Conservation (phyloP, 2,329 filamentous ascomycete genomes). For the Fusarium xyrophilum region DNA sequence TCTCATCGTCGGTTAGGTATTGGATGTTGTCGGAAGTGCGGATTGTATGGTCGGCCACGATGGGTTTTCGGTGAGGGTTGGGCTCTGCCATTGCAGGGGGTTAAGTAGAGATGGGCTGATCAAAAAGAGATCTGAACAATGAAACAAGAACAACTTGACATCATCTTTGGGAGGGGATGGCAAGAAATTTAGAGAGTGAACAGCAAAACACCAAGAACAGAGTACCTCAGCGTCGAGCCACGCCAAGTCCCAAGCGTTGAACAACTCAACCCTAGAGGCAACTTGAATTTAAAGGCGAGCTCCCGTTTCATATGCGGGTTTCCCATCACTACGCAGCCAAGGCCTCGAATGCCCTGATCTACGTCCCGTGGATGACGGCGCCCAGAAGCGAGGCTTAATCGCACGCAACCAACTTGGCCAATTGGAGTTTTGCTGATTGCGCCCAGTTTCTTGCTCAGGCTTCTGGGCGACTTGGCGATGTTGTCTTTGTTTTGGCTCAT, state of each 20-base stretch:
- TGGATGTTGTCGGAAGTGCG: conserved; percentile 39
- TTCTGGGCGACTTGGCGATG: conserved; percentile 14
- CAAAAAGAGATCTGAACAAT: too few relatives aligned
- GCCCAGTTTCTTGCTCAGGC: conserved; percentile 3
- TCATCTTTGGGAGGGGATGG: neutral
- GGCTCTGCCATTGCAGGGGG: conserved; percentile 2
- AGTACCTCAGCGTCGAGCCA: conserved; percentile 16
- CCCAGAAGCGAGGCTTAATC: conserved; percentile 26
- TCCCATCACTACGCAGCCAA: conserved; percentile 2
- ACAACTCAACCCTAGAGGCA: conserved; percentile 14
- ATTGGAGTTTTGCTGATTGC: neutral
- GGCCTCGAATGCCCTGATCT: conserved; percentile 6
- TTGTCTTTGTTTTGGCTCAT: conserved; percentile 7
- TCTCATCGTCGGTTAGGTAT: conserved; percentile 56
- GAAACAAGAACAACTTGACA: too few relatives aligned
- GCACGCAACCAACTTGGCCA: neutral
- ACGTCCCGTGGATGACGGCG: conserved; percentile 2
- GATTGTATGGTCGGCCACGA: conserved; percentile 39
- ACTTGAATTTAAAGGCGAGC: neutral
- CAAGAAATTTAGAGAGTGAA: neutral
- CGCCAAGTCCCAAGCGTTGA: conserved; percentile 20
- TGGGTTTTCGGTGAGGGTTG: conserved; percentile 8
- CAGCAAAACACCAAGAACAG: neutral
- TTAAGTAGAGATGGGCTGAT: fast-evolving
- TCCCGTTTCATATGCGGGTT: neutral